phyloP scores from a whole-genome alignment of 768 basidiomycete genomes.

The Pseudohyphozyma bogoriensis region DNA sequence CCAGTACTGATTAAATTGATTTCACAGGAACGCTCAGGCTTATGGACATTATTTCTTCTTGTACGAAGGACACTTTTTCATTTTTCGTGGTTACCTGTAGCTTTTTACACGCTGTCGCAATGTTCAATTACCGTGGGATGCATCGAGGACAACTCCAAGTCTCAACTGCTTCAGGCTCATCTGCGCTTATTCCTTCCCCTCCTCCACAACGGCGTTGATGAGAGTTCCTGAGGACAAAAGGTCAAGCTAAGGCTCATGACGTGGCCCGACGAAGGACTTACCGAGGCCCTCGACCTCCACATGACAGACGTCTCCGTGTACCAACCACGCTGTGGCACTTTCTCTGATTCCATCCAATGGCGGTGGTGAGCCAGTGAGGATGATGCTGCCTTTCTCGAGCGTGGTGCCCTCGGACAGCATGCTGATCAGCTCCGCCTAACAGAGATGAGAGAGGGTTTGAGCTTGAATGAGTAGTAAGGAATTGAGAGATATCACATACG shows the following conservation, averaged over 20 bases:
- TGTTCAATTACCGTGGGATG: too few relatives aligned
- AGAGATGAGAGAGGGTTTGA: constrained; percentile 27
- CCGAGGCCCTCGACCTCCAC: constrained; percentile 22
- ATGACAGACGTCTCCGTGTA: constrained; percentile 9
- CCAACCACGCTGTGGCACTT: constrained; percentile 10
- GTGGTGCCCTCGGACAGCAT: constrained; percentile 37
- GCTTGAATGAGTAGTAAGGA: constrained; percentile 3
- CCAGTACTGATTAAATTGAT: too few relatives aligned
- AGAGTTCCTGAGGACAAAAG: constrained; percentile 5
- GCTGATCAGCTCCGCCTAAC: constrained; percentile 32
- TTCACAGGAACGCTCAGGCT: too few relatives aligned
- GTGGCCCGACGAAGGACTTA: background rate
- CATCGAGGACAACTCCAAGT: too few relatives aligned
- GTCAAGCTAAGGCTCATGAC: background rate
- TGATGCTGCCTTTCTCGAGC: constrained; percentile 36
- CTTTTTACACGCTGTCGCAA: too few relatives aligned
- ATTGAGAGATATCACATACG: background rate
- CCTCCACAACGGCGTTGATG: constrained; percentile 13
- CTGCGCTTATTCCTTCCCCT: background rate
- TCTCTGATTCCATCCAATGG: background rate
- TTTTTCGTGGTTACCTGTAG: too few relatives aligned
- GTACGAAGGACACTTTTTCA: too few relatives aligned
- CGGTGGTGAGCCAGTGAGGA: constrained; percentile 34
- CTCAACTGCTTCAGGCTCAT: too few relatives aligned
- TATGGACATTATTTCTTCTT: too few relatives aligned